Evolutionary conservation across 352 stramenopile species (phyloP).

Genomic region (Thalassiosira mediterranea): DNA sequence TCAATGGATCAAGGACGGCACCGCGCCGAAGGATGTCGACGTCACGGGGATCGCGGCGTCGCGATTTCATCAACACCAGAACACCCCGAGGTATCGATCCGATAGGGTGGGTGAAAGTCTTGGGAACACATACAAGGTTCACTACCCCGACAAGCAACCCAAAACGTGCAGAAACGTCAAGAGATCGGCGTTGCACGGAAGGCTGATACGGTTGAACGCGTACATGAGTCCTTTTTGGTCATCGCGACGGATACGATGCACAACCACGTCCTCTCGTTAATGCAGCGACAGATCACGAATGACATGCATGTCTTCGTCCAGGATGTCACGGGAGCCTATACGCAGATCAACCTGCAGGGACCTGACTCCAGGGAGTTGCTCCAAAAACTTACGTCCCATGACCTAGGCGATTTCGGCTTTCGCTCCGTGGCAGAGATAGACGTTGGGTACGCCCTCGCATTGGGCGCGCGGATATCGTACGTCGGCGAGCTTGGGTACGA

Average conservation of each 20-base stretch:
- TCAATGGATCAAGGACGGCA: slow-evolving; percentile 76
- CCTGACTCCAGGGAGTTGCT: slow-evolving; percentile 70
- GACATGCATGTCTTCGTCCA: slow-evolving; percentile 53
- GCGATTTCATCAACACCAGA: slow-evolving; percentile 63
- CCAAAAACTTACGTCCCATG: slow-evolving; percentile 58
- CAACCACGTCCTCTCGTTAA: slow-evolving; percentile 65
- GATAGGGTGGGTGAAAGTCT: slow-evolving; percentile 62
- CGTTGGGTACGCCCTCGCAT: slow-evolving; percentile 59
- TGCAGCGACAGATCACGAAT: slow-evolving; percentile 50
- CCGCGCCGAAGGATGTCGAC: slow-evolving; percentile 64
- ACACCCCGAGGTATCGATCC: slow-evolving; percentile 53
- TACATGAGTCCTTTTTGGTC: slow-evolving; percentile 72
- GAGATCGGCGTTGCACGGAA: slow-evolving; percentile 65
- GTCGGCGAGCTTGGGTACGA: slow-evolving; percentile 79
- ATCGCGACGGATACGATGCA: slow-evolving; percentile 82
- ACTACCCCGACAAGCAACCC: slow-evolving; percentile 73
- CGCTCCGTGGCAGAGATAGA: slow-evolving; percentile 70
- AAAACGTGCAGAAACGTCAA: slow-evolving; percentile 60
- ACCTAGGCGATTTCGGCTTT: slow-evolving; percentile 61
- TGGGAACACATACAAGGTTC: slow-evolving; percentile 72
- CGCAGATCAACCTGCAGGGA: slow-evolving; percentile 82
- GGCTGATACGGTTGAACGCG: slow-evolving; percentile 39
- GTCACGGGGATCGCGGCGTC: slow-evolving; percentile 65
- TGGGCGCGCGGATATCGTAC: slow-evolving; percentile 74
- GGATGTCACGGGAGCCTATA: slow-evolving; percentile 75